Evolutionary conservation across 2,329 filamentous ascomycete species (phyloP).

Genomic region (Colletotrichum caudatum): DNA sequence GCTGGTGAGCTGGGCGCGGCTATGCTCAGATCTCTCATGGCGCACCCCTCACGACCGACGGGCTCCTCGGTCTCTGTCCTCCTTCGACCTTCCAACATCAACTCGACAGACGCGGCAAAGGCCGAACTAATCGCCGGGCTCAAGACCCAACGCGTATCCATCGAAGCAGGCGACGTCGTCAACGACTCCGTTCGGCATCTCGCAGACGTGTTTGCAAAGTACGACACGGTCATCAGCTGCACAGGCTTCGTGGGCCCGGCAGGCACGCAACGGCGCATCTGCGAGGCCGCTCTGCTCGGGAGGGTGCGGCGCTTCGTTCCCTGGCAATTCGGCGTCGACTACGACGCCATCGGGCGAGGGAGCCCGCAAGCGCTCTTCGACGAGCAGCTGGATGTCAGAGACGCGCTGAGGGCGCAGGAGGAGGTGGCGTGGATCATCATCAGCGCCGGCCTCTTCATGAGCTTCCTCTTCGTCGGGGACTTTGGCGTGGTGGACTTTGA

Average conservation of each 20-base stretch:
- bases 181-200: slow-evolving; percentile 53
- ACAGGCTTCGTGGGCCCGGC: slow-evolving; percentile 69
- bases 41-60: slow-evolving; percentile 56
- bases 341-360: slow-evolving; percentile 71
- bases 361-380: slow-evolving; percentile 75
- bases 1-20: slow-evolving; percentile 74
- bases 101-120: slow-evolving; percentile 54
- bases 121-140: slow-evolving; percentile 50
- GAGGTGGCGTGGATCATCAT: slow-evolving; percentile 71
- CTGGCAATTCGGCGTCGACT: slow-evolving; percentile 82
- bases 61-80: slow-evolving; percentile 62
- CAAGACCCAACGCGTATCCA: slow-evolving; percentile 52
- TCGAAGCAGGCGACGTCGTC: slow-evolving; percentile 61
- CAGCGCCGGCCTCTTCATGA: slow-evolving; percentile 78
- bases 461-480: slow-evolving; percentile 72
- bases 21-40: slow-evolving; percentile 63
- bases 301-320: slow-evolving; percentile 68
- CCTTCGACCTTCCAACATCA: slow-evolving; percentile 62
- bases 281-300: slow-evolving; percentile 65
- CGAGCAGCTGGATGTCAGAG: slow-evolving; percentile 72
- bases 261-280: slow-evolving; percentile 69
- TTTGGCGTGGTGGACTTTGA: slow-evolving; percentile 72
- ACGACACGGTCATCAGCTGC: slow-evolving; percentile 69
- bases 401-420: slow-evolving; percentile 61
- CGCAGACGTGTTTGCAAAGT: slow-evolving; percentile 56